phyloP scores from a whole-genome alignment of 2,329 filamentous ascomycete genomes.

The Fusarium sp. region DNA sequence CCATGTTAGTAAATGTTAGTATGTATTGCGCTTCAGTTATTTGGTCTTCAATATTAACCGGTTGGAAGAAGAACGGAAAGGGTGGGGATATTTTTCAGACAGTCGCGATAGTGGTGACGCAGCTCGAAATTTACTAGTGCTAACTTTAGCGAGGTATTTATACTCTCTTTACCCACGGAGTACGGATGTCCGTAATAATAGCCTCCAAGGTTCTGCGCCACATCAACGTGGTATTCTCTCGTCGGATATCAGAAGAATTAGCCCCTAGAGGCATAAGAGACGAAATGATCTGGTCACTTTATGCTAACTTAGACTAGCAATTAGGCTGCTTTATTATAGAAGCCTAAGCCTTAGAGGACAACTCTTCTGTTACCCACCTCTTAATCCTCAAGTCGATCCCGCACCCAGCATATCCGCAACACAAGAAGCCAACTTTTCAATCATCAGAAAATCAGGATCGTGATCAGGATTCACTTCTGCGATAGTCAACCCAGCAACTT shows the following conservation, averaged over 20 bases:
- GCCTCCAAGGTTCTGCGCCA: not conserved
- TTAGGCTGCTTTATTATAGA: too few relatives aligned
- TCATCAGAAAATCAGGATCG: conserved; percentile 30
- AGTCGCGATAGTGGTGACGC: not conserved
- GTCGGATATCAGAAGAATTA: too few relatives aligned
- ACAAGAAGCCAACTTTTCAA: conserved; percentile 12
- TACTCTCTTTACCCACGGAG: not conserved
- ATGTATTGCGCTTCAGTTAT: not conserved
- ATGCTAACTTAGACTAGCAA: too few relatives aligned
- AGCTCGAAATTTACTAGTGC: not conserved
- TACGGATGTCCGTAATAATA: not conserved
- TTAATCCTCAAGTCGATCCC: not conserved
- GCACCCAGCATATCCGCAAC: conserved; percentile 15
- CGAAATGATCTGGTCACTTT: too few relatives aligned
- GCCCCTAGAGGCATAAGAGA: too few relatives aligned
- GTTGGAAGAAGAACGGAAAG: not conserved
- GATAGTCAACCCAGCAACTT: conserved; percentile 27
- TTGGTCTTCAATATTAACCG: not conserved
- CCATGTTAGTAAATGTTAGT: conserved; percentile 9
- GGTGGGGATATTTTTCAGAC: conserved; percentile 2
- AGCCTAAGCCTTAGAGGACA: too few relatives aligned
- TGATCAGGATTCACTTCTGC: conserved; percentile 41
- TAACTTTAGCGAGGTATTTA: not conserved
- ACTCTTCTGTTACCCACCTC: too few relatives aligned
- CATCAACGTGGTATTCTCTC: not conserved